phyloP scores from a whole-genome alignment of 2,329 filamentous ascomycete species.

The Phialophora verrucosa region DNA sequence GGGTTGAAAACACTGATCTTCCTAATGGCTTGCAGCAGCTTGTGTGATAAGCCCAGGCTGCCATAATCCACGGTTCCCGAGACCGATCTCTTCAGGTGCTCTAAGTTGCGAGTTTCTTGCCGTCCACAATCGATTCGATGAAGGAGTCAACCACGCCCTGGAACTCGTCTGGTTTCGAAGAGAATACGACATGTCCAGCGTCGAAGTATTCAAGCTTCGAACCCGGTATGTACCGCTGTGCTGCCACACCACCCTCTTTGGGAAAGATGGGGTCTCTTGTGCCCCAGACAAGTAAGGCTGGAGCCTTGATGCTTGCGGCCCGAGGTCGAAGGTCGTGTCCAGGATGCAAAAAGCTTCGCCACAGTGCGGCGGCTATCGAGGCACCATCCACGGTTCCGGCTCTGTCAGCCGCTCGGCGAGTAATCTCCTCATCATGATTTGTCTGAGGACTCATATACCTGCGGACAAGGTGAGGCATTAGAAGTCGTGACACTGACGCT shows the following conservation, averaged over 20 bases:
- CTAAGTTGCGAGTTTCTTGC: neutral
- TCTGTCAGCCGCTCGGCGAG: slow-evolving; percentile 3
- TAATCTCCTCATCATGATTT: slow-evolving; percentile 14
- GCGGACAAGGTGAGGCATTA: slow-evolving; percentile 10
- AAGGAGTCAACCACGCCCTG: neutral
- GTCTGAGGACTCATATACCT: slow-evolving; percentile 20
- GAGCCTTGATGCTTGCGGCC: slow-evolving; percentile 8
- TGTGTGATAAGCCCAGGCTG: neutral
- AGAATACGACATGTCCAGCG: slow-evolving; percentile 16
- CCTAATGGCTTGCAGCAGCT: slow-evolving; percentile 8
- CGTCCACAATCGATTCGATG: slow-evolving; percentile 9
- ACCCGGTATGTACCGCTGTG: neutral
- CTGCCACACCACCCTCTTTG: neutral
- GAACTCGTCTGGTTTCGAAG: slow-evolving; percentile 14
- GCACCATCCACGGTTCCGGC: slow-evolving; percentile 11
- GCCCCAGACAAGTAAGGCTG: slow-evolving; percentile 13
- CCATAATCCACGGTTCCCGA: neutral
- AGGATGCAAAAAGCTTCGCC: slow-evolving; percentile 16
- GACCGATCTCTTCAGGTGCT: neutral
- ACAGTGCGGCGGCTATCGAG: neutral
- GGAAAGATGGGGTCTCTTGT: slow-evolving; percentile 13
- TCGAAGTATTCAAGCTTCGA: slow-evolving; percentile 7
- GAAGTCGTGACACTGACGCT: slow-evolving; percentile 4
- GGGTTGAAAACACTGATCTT: slow-evolving; percentile 5
- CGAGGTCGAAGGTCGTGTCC: slow-evolving; percentile 14